Conservation (phyloP, 441 rosid genomes). For the Gossypium aridum region DNA sequence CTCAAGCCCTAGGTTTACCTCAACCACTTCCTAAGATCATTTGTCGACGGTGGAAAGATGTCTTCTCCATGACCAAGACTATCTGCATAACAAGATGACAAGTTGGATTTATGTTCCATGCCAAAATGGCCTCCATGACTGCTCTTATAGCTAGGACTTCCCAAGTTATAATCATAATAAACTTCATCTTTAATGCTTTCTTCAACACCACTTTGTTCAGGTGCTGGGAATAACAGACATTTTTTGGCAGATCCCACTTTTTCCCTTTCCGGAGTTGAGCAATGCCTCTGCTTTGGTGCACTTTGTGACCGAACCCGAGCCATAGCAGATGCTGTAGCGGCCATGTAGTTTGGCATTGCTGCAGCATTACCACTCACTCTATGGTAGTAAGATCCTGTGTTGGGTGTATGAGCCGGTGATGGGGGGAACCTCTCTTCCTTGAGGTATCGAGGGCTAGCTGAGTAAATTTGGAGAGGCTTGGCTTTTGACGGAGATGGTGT, state of each 20-base stretch:
- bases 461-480: conserved; percentile 18
- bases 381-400: not conserved
- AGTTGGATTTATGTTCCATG: conserved; percentile 15
- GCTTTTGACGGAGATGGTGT: conserved; percentile 20
- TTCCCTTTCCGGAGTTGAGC: conserved; percentile 24
- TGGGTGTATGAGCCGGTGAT: conserved; percentile 8
- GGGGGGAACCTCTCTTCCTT: conserved; percentile 14
- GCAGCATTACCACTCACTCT: conserved; percentile 12
- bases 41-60: conserved; percentile 18
- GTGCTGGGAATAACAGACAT: conserved; percentile 28
- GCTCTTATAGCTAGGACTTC: conserved; percentile 6
- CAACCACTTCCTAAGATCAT: conserved; percentile 18
- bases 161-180: not conserved
- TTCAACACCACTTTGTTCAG: conserved; percentile 1
- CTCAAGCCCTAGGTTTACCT: not conserved
- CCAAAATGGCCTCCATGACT: conserved; percentile 4
- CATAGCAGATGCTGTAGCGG: conserved; percentile 40
- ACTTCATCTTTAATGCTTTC: not conserved
- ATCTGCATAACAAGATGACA: conserved; percentile 16
- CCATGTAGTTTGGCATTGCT: conserved; percentile 44
- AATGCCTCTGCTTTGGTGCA: conserved; percentile 34
- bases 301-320: conserved; percentile 43
- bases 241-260: conserved; percentile 25
- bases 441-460: conserved; percentile 20
- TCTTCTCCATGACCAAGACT: conserved; percentile 15